A percentile compares a stretch with the other conserved stretches of the same genome.
These are phyloP conservation scores for Strobilomyces echinocephalus DNA, from an alignment of 768 basidiomycete species.

Conservation along the genomic window DNA sequence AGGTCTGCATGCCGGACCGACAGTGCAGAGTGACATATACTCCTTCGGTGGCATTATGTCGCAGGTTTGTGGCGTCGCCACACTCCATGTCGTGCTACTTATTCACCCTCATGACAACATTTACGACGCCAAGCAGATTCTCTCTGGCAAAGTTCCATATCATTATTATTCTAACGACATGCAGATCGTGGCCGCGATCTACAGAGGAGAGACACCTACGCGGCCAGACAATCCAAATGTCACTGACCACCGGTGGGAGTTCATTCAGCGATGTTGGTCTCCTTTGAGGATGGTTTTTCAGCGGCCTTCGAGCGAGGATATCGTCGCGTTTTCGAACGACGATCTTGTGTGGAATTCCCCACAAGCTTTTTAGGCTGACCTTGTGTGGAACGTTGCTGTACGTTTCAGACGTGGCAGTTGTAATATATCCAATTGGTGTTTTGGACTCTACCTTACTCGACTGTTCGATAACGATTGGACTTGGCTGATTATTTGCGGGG, in stretches of 20 bases:
- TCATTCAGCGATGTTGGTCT: constrained; percentile 7
- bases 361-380: background rate
- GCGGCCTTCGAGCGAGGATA: constrained; percentile 4
- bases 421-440: background rate
- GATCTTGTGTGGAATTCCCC: background rate
- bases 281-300: background rate
- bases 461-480: too few relatives aligned
- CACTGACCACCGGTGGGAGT: constrained; percentile 1
- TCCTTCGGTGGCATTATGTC: constrained; percentile 30
- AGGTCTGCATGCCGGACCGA: background rate
- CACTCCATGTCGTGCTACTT: background rate
- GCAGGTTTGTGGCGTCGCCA: constrained; percentile 5
- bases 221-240: background rate
- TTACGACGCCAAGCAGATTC: constrained; percentile 1
- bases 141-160: constrained; percentile 2
- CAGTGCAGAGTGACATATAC: constrained; percentile 7
- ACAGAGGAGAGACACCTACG: background rate
- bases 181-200: constrained; percentile 2
- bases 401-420: background rate
- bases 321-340: background rate
- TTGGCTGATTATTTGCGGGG: too few relatives aligned
- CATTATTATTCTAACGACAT: background rate
- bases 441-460: background rate
- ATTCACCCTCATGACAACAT: background rate
- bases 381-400: background rate